Evolutionary conservation across 2,329 filamentous ascomycete species (phyloP).

Genomic region (Chaetomium globosum): DNA sequence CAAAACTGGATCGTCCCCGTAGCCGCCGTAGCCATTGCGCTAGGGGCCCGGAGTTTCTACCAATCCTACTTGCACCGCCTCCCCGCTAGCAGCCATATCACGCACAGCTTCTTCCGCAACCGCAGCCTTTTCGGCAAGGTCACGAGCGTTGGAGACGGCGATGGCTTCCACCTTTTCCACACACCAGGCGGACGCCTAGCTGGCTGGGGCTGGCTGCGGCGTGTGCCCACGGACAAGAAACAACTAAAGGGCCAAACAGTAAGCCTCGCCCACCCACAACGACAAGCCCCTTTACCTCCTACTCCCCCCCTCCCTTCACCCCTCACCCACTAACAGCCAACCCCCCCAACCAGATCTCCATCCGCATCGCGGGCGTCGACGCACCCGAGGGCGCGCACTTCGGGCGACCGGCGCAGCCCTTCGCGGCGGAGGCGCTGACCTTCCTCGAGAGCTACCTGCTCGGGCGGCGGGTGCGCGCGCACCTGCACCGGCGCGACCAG

Average conservation of each 20-base stretch:
- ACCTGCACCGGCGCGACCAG: conserved; percentile 83
- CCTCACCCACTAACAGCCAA: not conserved
- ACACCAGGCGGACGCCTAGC: conserved; percentile 85
- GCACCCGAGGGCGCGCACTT: conserved; percentile 94
- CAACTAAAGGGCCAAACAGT: conserved; percentile 74
- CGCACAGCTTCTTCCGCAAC: conserved; percentile 71
- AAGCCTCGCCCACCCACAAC: not conserved
- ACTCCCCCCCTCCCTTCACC: not conserved
- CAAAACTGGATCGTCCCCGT: conserved; percentile 57
- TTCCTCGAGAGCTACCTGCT: conserved; percentile 78
- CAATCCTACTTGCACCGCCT: conserved; percentile 81
- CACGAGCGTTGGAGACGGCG: conserved; percentile 92
- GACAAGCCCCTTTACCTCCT: too few relatives aligned
- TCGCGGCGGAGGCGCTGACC: conserved; percentile 73
- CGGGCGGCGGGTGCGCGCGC: conserved; percentile 74
- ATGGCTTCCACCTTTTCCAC: conserved; percentile 93
- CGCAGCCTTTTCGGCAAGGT: conserved; percentile 81
- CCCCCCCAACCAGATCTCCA: conserved; percentile 64
- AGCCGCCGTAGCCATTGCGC: conserved; percentile 55
- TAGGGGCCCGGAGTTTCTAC: conserved; percentile 70
- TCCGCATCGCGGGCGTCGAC: conserved; percentile 89
- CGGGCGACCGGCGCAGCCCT: conserved; percentile 83
- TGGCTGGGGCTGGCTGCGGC: conserved; percentile 92
- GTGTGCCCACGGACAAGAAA: conserved; percentile 68
- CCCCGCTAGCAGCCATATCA: conserved; percentile 74